These are phyloP conservation scores for Bertia moriformis DNA, from an alignment of 2,329 filamentous ascomycete species.

Conservation along the genomic window DNA sequence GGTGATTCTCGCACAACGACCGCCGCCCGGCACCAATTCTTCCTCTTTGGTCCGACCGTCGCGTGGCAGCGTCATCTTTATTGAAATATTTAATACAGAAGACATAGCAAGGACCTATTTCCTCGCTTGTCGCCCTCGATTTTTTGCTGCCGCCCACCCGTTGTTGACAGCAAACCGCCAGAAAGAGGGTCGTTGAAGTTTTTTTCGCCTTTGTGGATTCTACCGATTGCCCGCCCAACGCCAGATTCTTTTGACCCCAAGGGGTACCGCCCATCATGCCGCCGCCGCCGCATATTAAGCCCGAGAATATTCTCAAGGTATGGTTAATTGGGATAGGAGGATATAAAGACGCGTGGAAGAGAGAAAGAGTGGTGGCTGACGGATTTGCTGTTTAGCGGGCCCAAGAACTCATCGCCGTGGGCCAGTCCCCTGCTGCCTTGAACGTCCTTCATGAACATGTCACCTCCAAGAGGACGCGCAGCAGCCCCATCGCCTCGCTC, in stretches of 20 bases:
- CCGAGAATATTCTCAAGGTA: background rate
- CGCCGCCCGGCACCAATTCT: background rate
- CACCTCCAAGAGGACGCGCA: slow-evolving; percentile 92
- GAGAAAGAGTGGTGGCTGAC: background rate
- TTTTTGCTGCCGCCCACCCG: too few relatives aligned
- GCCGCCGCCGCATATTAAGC: background rate
- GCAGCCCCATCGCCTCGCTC: slow-evolving; percentile 86
- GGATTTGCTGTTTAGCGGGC: slow-evolving; percentile 47
- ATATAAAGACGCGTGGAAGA: too few relatives aligned
- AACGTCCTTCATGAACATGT: slow-evolving; percentile 97
- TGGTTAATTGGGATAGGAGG: too few relatives aligned
- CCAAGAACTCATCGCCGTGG: slow-evolving; percentile 95
- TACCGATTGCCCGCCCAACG: background rate
- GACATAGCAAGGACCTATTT: background rate
- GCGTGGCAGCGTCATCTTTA: background rate
- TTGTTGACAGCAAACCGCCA: too few relatives aligned
- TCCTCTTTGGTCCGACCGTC: background rate
- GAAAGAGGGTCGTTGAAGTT: too few relatives aligned
- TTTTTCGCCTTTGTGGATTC: background rate
- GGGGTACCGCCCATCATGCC: slow-evolving; percentile 1
- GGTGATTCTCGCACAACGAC: background rate
- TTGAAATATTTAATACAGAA: too few relatives aligned
- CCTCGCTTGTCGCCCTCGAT: too few relatives aligned
- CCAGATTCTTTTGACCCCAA: background rate
- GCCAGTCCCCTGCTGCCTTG: slow-evolving; percentile 81